Evolutionary conservation across 805 yeast genomes (phyloP).

Genomic region (Sugiyamaella valdiviana): DNA sequence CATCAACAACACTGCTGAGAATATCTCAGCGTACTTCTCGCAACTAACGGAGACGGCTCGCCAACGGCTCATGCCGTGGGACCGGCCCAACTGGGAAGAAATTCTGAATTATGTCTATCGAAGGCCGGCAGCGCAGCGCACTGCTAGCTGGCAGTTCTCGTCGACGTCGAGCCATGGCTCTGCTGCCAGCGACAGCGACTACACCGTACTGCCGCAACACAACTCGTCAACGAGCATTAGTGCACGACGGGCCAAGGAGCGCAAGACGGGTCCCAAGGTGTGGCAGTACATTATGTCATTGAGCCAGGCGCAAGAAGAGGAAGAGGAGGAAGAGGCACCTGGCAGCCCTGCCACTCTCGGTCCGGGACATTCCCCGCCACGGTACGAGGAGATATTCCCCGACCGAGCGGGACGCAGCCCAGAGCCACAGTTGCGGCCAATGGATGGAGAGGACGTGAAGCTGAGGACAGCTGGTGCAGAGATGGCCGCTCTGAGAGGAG

Average conservation of each 20-base stretch:
- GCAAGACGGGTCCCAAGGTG: conserved; percentile 1
- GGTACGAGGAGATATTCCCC: conserved; percentile 26
- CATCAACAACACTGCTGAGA: conserved; percentile 13
- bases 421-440: neutral
- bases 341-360: conserved; percentile 2
- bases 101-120: conserved; percentile 15
- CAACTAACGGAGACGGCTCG: conserved; percentile 18
- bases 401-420: conserved; percentile 7
- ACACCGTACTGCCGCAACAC: conserved; percentile 9
- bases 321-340: conserved; percentile 8
- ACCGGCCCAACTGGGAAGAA: conserved; percentile 20
- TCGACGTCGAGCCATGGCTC: neutral
- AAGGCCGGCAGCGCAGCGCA: neutral
- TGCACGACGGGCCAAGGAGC: neutral
- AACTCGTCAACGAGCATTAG: neutral
- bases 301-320: neutral
- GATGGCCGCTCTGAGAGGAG: too few species aligned
- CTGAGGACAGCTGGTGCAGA: conserved; percentile 1
- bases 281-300: conserved; percentile 17
- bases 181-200: conserved; percentile 17
- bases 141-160: neutral
- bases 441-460: neutral
- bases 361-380: conserved; percentile 17
- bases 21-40: conserved; percentile 16
- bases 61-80: conserved; percentile 14